Base-by-base conservation (phyloP, 768 basidiomycete genomes). In the Boletus reticulatus region DNA sequence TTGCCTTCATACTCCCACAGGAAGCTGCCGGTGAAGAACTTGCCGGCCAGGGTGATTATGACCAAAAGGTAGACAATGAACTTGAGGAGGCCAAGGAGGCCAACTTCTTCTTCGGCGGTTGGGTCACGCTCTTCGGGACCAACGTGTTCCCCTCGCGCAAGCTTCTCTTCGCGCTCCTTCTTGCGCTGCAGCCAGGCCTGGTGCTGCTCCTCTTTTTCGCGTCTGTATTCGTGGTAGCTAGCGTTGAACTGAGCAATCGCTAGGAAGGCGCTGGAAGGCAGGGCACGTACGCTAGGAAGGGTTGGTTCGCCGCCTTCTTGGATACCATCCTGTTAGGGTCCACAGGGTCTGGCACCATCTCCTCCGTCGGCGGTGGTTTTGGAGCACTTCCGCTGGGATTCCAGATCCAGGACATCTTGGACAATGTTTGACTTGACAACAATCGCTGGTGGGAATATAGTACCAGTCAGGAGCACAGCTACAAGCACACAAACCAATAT, bases 21-120 rank as follows among this genome's bases (percentile, higher is more conserved):
- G 67, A 84, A 92, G 66, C 87, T 91, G n/a, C 88, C 90, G 0
- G 91, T 91, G 67, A 95, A 75, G 72, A 95, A 93, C 67, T 88
- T 89, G 51, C 93, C 88, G 36, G 85, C 80, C 31, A 92, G 75
- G 1, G 82, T 65, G 38, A 80, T 56, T 57, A 84, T 71, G 48
- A 89, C 61, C 20, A 84, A 50, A 3, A 81, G 48, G 60, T 82
- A 81, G 47, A 89, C 55, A 37, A 89, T 60, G 67, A 91, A 87
- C 69, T 88, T 91, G 67, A 92, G 70, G 45, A 92, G 67, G 22
- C 83, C 86, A 32, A 81, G 65, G 38, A 84, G 57, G 47, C 84
- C 86, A 43, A 92, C 79, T 72, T 89, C 87, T 56, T 77, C 76
- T 55, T 84, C 75, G 36, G 77, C 84, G 9, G 87, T 89, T 11